Evolutionary conservation across 75 land plant species (phyloP).

Genomic region (Gnetum montanum): DNA sequence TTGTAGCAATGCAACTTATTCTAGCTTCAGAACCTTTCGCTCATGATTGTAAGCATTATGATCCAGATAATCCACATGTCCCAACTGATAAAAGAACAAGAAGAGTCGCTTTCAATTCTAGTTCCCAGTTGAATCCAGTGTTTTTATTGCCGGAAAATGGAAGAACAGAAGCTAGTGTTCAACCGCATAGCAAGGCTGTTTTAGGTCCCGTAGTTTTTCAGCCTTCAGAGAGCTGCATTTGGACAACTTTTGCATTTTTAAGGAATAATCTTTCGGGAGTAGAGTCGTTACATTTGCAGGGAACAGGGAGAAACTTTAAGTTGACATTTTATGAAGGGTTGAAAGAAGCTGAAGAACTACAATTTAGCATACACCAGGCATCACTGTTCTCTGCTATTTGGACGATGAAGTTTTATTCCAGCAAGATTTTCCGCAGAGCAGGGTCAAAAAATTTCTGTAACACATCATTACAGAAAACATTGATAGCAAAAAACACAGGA

Average conservation of each 20-base stretch:
- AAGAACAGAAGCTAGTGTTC: slow-evolving; percentile 38
- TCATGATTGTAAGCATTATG: slow-evolving; percentile 20
- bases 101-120: slow-evolving; percentile 4
- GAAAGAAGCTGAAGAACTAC: slow-evolving; percentile 30
- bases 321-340: slow-evolving; percentile 38
- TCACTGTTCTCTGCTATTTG: slow-evolving; percentile 8
- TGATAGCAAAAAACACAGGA: slow-evolving; percentile 52
- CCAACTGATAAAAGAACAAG: slow-evolving; percentile 7
- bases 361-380: slow-evolving; percentile 30
- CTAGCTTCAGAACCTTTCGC: slow-evolving; percentile 36
- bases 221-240: slow-evolving; percentile 46
- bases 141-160: slow-evolving; percentile 38
- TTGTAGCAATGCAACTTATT: slow-evolving; percentile 57
- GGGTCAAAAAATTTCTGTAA: slow-evolving; percentile 13
- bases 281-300: slow-evolving; percentile 46
- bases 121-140: slow-evolving; percentile 7
- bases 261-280: slow-evolving; percentile 64
- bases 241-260: slow-evolving; percentile 44
- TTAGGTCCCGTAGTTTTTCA: slow-evolving; percentile 57
- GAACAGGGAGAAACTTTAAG: slow-evolving; percentile 38
- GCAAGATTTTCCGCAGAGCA: slow-evolving; percentile 3
- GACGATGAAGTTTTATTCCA: slow-evolving; percentile 6
- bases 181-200: slow-evolving; percentile 36
- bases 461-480: slow-evolving; percentile 21
- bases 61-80: background rate